Conservation (phyloP, 345 rosid species). For the Toxicodendron radicans region DNA sequence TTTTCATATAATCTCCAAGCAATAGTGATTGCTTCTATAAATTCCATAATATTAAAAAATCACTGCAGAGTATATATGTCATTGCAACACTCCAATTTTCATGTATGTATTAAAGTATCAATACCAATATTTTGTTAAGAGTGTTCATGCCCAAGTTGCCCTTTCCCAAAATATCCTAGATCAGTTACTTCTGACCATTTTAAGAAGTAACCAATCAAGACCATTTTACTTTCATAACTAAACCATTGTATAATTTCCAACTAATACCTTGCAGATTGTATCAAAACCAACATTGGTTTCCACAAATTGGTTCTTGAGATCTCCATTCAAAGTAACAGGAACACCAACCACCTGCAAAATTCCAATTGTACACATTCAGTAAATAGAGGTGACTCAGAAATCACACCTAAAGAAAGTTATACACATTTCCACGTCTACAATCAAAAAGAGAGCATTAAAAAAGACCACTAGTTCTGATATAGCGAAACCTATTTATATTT, state of each 20-base stretch:
- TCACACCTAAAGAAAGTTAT: not conserved
- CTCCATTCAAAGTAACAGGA: slow-evolving; percentile 96
- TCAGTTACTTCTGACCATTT: not conserved
- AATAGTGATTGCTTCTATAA: not conserved
- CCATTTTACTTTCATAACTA: not conserved
- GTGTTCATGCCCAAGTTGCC: not conserved
- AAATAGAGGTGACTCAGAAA: not conserved
- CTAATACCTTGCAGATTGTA: slow-evolving; percentile 87
- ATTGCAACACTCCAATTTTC: not conserved
- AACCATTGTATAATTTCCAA: not conserved
- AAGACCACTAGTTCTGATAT: not conserved
- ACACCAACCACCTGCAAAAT: slow-evolving; percentile 85
- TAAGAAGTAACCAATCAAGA: not conserved
- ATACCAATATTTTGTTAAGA: not conserved
- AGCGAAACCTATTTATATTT: not conserved
- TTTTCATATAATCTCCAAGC: not conserved
- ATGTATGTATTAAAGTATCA: not conserved
- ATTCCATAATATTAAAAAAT: not conserved
- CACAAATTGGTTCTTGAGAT: slow-evolving; percentile 94
- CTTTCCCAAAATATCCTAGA: not conserved
- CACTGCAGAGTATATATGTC: not conserved
- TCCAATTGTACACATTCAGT: not conserved
- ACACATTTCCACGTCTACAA: slow-evolving; percentile 2
- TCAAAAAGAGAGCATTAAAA: slow-evolving; percentile 5
- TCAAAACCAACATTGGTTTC: slow-evolving; percentile 98